Percentiles rank a stretch among this genome's conserved stretches.
Evolutionary conservation across 2,329 filamentous ascomycete genomes (phyloP).

Genomic region (Cryphonectria naterciae): DNA sequence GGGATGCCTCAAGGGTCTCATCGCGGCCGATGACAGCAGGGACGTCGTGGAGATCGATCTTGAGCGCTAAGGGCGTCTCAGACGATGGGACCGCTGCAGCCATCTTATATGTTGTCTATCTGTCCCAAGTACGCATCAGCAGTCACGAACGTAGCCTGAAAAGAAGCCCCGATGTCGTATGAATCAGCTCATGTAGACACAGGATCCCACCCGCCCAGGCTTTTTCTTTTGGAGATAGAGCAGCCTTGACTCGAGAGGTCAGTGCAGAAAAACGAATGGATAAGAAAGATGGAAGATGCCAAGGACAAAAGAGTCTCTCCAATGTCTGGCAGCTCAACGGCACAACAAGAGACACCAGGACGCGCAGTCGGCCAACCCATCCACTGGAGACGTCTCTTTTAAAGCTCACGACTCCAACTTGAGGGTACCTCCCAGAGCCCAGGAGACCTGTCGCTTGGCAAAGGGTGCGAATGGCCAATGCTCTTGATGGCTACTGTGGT

Average conservation of each 20-base stretch:
- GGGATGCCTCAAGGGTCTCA: background rate
- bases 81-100: background rate
- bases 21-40: background rate
- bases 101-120: background rate
- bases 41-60: background rate
- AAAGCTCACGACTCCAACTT: background rate
- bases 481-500: slow-evolving; percentile 10
- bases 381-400: slow-evolving; percentile 7
- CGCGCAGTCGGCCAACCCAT: slow-evolving; percentile 12
- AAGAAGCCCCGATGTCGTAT: slow-evolving; percentile 6
- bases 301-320: background rate
- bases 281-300: background rate
- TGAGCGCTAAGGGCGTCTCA: background rate
- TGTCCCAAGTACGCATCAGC: background rate
- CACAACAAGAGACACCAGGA: slow-evolving; percentile 16
- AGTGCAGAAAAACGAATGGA: background rate
- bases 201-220: slow-evolving; percentile 20
- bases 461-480: slow-evolving; percentile 12
- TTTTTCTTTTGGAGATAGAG: slow-evolving; percentile 6
- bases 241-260: slow-evolving; percentile 18
- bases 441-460: slow-evolving; percentile 16
- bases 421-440: slow-evolving; percentile 14
- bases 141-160: background rate
- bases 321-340: slow-evolving; percentile 5
- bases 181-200: background rate